A percentile compares a stretch with the other conserved stretches of the same genome.
phyloP scores from a whole-genome alignment of 176 grass and related monocot genomes.

The Ampelocalamus luodianensis region DNA sequence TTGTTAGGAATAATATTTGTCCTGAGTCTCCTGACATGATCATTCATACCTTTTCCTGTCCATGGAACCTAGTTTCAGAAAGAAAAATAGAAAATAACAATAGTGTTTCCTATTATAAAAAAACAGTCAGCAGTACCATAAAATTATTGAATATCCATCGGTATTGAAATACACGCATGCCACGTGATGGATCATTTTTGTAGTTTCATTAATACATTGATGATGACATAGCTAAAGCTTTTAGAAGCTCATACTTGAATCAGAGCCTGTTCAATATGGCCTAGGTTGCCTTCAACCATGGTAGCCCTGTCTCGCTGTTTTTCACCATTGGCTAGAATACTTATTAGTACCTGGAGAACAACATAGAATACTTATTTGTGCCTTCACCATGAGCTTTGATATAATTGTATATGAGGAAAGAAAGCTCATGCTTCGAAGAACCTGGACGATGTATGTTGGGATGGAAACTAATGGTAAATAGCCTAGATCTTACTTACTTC shows the following conservation, averaged over 20 bases:
- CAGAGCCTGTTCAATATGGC: slow-evolving; percentile 56
- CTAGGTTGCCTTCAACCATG: slow-evolving; percentile 57
- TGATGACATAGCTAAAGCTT: slow-evolving; percentile 12
- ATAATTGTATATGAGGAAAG: slow-evolving; percentile 11
- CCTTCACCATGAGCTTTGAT: background rate
- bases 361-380: slow-evolving; percentile 1
- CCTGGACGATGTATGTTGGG: background rate
- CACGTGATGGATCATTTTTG: background rate
- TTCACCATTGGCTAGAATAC: slow-evolving; percentile 65
- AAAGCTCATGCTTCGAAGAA: slow-evolving; percentile 14
- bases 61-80: slow-evolving; percentile 15
- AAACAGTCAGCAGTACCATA: background rate
- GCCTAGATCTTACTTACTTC: background rate
- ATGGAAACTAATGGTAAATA: slow-evolving; percentile 1
- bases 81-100: background rate
- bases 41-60: background rate
- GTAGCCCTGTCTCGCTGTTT: slow-evolving; percentile 59
- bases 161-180: background rate
- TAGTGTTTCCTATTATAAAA: background rate
- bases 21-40: background rate
- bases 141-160: background rate
- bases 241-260: slow-evolving; percentile 40
- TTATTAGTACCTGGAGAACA: slow-evolving; percentile 59
- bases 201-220: slow-evolving; percentile 3
- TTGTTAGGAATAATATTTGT: background rate